Evolutionary conservation across 352 stramenopile genomes (phyloP).

Genomic region (Pythium phragmitis): DNA sequence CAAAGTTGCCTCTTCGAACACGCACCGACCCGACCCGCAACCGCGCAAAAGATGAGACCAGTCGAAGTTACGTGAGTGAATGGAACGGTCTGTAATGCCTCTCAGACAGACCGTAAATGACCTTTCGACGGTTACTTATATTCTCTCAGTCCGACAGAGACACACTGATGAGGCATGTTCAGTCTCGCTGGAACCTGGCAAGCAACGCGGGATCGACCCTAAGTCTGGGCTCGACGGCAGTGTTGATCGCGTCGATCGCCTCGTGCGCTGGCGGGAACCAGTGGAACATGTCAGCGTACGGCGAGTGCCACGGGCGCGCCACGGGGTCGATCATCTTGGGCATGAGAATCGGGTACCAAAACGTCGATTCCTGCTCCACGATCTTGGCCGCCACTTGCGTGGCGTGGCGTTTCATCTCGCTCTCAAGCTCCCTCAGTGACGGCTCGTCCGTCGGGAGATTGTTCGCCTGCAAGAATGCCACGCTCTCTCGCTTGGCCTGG

Average conservation of each 20-base stretch:
- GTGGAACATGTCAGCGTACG: slow-evolving; percentile 6
- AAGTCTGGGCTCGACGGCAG: too few species aligned
- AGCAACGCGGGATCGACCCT: not conserved
- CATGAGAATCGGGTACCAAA: slow-evolving; percentile 3
- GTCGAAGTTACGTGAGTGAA: too few species aligned
- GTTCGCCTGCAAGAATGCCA: not conserved
- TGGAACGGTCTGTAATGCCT: too few species aligned
- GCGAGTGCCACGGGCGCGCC: not conserved
- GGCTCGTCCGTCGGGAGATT: not conserved
- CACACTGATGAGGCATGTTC: too few species aligned
- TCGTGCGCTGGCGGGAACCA: slow-evolving; percentile 2
- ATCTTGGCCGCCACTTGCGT: not conserved
- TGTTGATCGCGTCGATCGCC: not conserved
- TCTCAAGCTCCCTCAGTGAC: not conserved
- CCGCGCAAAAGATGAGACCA: too few species aligned
- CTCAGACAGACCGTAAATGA: too few species aligned
- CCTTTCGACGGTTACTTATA: too few species aligned
- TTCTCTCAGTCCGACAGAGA: too few species aligned
- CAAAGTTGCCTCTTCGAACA: too few species aligned
- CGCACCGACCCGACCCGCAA: too few species aligned
- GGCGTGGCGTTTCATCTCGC: slow-evolving; percentile 1
- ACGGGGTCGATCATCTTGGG: slow-evolving; percentile 8
- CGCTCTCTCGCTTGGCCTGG: not conserved
- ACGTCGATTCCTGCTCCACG: not conserved
- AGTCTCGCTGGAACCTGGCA: too few species aligned